These are phyloP conservation scores for Xylaria sp. DNA, from an alignment of 2,329 filamentous ascomycete genomes.

Conservation along the genomic window DNA sequence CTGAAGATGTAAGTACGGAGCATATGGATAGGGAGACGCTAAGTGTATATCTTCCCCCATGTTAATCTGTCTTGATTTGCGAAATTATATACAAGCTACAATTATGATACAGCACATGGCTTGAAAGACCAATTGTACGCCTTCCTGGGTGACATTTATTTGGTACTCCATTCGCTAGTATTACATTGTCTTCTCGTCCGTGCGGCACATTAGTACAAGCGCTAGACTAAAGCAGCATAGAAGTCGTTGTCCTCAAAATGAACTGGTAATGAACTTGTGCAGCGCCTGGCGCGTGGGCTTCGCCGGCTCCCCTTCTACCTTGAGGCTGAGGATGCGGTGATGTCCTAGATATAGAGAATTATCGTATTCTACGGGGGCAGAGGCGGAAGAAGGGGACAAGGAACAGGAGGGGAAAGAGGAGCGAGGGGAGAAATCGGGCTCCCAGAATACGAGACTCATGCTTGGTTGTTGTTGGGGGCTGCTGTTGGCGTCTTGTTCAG, in stretches of 20 bases:
- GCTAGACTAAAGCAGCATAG: too few species aligned
- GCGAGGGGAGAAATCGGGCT: background rate
- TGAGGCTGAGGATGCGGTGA: conserved; percentile 47
- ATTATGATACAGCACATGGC: background rate
- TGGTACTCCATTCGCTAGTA: background rate
- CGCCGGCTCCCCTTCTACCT: conserved; percentile 51
- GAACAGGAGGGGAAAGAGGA: background rate
- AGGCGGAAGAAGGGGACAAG: background rate
- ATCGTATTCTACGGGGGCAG: background rate
- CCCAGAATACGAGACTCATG: conserved; percentile 33
- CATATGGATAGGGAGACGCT: background rate
- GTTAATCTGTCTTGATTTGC: background rate
- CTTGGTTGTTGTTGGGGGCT: background rate
- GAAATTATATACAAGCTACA: background rate
- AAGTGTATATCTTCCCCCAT: background rate
- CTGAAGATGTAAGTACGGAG: background rate
- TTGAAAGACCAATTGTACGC: background rate
- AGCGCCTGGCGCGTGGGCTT: conserved; percentile 48
- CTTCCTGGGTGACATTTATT: background rate
- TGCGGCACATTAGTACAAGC: background rate
- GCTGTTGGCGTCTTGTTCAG: background rate
- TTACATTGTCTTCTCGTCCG: too few species aligned
- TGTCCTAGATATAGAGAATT: conserved; percentile 32
- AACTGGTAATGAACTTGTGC: conserved; percentile 35
- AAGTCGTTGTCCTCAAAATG: too few species aligned